phyloP scores from a whole-genome alignment of 1,139 yeast genomes.

The Suhomyces maxii region DNA sequence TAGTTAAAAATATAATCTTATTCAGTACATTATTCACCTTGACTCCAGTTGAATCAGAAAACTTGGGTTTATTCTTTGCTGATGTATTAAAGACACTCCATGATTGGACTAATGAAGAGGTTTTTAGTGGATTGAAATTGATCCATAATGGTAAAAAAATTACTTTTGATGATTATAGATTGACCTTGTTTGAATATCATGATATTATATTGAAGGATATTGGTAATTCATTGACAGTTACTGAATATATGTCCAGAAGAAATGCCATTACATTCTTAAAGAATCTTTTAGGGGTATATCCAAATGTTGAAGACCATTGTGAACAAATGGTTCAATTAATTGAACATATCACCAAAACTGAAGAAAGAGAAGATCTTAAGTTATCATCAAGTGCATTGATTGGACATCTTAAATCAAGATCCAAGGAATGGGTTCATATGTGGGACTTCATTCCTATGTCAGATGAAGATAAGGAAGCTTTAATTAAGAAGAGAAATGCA shows the following conservation, averaged over 20 bases:
- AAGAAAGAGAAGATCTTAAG: slow-evolving; percentile 77
- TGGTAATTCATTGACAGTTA: slow-evolving; percentile 48
- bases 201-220: slow-evolving; percentile 47
- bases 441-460: slow-evolving; percentile 57
- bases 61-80: slow-evolving; percentile 72
- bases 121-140: slow-evolving; percentile 14
- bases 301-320: slow-evolving; percentile 70
- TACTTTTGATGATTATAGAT: slow-evolving; percentile 39
- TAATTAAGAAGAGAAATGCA: slow-evolving; percentile 24
- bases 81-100: slow-evolving; percentile 52
- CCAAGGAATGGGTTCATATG: slow-evolving; percentile 54
- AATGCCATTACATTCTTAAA: slow-evolving; percentile 80
- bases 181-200: slow-evolving; percentile 58
- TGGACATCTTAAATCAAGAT: slow-evolving; percentile 66
- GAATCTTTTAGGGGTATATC: slow-evolving; percentile 64
- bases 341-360: slow-evolving; percentile 49
- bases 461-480: slow-evolving; percentile 29
- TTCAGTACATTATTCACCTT: slow-evolving; percentile 66
- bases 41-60: slow-evolving; percentile 79
- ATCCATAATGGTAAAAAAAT: slow-evolving; percentile 14
- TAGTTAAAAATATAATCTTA: slow-evolving; percentile 53
- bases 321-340: slow-evolving; percentile 51
- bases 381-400: slow-evolving; percentile 75
- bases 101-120: slow-evolving; percentile 38
- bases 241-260: slow-evolving; percentile 77